phyloP scores from a whole-genome alignment of 495 filamentous ascomycete species.

The Xylaria grammica region DNA sequence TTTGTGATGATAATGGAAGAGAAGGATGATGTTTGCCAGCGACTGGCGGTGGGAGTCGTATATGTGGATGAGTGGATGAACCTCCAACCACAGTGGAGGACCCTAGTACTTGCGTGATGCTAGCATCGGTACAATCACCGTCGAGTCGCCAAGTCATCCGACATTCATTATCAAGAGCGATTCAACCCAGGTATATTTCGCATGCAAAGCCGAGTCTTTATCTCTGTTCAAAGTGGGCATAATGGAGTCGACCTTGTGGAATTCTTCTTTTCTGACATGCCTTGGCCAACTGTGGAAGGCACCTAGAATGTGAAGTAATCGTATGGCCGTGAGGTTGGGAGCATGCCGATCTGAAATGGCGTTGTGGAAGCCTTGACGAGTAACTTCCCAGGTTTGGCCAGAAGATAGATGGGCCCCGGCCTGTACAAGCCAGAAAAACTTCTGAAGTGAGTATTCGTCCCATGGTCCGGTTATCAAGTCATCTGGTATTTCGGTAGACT shows the following conservation, averaged over 20 bases:
- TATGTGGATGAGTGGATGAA: neutral
- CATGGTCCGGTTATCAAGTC: slow-evolving; percentile 36
- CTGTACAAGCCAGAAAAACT: slow-evolving; percentile 46
- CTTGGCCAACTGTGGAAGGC: slow-evolving; percentile 15
- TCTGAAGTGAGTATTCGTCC: slow-evolving; percentile 32
- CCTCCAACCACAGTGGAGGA: neutral
- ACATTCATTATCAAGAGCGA: neutral
- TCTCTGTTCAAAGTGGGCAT: neutral
- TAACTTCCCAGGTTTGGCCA: slow-evolving; percentile 44
- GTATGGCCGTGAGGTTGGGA: slow-evolving; percentile 18
- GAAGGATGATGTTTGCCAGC: neutral
- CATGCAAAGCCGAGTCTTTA: neutral
- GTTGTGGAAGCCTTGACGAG: slow-evolving; percentile 22
- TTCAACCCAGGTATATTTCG: neutral
- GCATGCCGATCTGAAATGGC: slow-evolving; percentile 3
- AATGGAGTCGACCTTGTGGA: neutral
- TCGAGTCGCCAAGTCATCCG: neutral
- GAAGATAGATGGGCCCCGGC: slow-evolving; percentile 30
- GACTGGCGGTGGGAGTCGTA: neutral
- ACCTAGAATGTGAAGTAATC: slow-evolving; percentile 13
- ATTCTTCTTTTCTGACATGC: neutral
- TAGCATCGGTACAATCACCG: neutral
- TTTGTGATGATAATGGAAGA: neutral
- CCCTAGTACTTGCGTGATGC: neutral
- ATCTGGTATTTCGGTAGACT: slow-evolving; percentile 37